Evolutionary conservation across 768 basidiomycete species (phyloP).

Genomic region (Leccinum subtestaceum): DNA sequence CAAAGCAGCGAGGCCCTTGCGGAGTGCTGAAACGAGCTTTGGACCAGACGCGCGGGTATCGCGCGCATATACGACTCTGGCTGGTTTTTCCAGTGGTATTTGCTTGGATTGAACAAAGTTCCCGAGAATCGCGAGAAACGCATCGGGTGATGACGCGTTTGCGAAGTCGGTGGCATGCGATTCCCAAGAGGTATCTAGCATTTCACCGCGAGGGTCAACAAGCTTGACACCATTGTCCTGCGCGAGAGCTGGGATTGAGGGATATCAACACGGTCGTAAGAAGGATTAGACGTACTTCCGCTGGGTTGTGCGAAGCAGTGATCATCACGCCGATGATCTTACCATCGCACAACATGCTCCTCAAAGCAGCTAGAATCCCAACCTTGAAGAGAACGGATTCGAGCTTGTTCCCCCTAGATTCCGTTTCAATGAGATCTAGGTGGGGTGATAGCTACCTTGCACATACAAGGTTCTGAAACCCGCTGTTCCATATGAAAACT

Average conservation of each 20-base stretch:
- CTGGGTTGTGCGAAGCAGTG: constrained; percentile 99
- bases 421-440: constrained; percentile 8
- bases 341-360: constrained; percentile 90
- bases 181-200: constrained; percentile 96
- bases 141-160: constrained; percentile 73
- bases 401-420: constrained; percentile 58
- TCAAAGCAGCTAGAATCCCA: constrained; percentile 82
- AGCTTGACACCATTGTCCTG: constrained; percentile 99
- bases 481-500: constrained; percentile 89
- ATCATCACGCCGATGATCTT: constrained; percentile 97
- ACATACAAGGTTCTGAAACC: constrained; percentile 90
- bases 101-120: constrained; percentile 58
- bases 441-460: constrained; percentile 3
- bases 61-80: constrained; percentile 84
- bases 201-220: constrained; percentile 95
- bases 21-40: constrained; percentile 69
- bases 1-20: constrained; percentile 78
- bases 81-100: constrained; percentile 77
- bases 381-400: constrained; percentile 95
- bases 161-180: constrained; percentile 79
- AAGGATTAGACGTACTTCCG: constrained; percentile 55
- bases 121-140: constrained; percentile 66
- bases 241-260: constrained; percentile 5
- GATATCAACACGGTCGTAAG: not conserved
- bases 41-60: constrained; percentile 92